Evolutionary conservation across 805 yeast species (phyloP).

Genomic region (Yarrowia bubula): DNA sequence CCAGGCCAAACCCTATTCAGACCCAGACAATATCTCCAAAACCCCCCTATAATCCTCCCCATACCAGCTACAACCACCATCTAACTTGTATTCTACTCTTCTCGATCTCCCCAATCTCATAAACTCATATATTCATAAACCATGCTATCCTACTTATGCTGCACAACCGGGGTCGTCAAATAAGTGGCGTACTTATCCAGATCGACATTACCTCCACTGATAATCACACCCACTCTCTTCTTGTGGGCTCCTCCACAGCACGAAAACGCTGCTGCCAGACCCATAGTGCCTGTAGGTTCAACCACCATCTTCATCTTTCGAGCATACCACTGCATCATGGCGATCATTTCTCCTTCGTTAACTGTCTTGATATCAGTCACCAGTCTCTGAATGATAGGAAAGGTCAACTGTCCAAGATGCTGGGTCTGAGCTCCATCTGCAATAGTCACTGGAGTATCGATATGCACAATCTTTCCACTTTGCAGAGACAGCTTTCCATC

Average conservation of each 20-base stretch:
- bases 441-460: conserved; percentile 30
- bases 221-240: conserved; percentile 27
- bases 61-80: no score
- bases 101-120: no score
- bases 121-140: no score
- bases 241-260: conserved; percentile 20
- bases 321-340: conserved; percentile 32
- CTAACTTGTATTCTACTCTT: no score
- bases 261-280: conserved; percentile 32
- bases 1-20: no score
- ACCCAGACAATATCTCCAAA: no score
- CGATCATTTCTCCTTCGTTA: conserved; percentile 30
- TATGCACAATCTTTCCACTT: conserved; percentile 30
- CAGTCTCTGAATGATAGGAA: conserved; percentile 30
- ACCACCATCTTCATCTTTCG: conserved; percentile 34
- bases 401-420: conserved; percentile 31
- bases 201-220: conserved; percentile 30
- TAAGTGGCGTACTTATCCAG: conserved; percentile 26
- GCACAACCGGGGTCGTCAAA: conserved; percentile 4
- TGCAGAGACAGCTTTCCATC: conserved; percentile 33
- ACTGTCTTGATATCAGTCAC: conserved; percentile 33
- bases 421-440: conserved; percentile 36
- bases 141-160: neutral
- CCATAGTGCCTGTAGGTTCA: conserved; percentile 33
- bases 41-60: no score